phyloP scores from a whole-genome alignment of 768 basidiomycete genomes.

The Boletus speciosus region DNA sequence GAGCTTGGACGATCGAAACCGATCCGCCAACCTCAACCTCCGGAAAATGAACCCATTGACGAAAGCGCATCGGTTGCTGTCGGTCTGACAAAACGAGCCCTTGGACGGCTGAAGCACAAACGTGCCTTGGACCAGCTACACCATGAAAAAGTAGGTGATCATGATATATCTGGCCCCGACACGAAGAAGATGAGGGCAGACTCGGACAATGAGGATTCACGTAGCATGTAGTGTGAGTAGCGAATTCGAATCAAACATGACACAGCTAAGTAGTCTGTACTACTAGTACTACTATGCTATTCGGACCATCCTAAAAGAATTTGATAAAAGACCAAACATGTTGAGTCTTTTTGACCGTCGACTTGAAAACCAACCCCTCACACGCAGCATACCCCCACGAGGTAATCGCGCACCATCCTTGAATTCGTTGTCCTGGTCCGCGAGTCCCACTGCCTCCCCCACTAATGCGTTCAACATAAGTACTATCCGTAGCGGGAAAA shows the following conservation, averaged over 20 bases:
- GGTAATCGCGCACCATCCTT: too few relatives aligned
- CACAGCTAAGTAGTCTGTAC: too few relatives aligned
- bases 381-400: too few relatives aligned
- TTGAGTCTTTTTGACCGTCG: too few relatives aligned
- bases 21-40: slow-evolving; percentile 1
- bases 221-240: neutral
- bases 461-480: too few relatives aligned
- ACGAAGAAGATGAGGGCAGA: slow-evolving; percentile 20
- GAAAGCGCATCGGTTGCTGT: slow-evolving; percentile 2
- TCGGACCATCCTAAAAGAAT: too few relatives aligned
- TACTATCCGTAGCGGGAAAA: too few relatives aligned
- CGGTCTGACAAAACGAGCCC: slow-evolving; percentile 42
- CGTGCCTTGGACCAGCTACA: slow-evolving; percentile 36
- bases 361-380: too few relatives aligned
- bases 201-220: slow-evolving; percentile 3
- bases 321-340: too few relatives aligned
- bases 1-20: slow-evolving; percentile 27
- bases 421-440: too few relatives aligned
- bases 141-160: slow-evolving; percentile 3
- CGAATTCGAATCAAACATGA: neutral
- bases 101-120: slow-evolving; percentile 52
- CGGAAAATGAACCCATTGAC: slow-evolving; percentile 10
- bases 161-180: slow-evolving; percentile 3
- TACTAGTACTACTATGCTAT: too few relatives aligned
- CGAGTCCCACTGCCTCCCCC: too few relatives aligned